These are phyloP conservation scores for Phaseolus lunatus DNA, from an alignment of 306 rosid species.

Conservation along the genomic window DNA sequence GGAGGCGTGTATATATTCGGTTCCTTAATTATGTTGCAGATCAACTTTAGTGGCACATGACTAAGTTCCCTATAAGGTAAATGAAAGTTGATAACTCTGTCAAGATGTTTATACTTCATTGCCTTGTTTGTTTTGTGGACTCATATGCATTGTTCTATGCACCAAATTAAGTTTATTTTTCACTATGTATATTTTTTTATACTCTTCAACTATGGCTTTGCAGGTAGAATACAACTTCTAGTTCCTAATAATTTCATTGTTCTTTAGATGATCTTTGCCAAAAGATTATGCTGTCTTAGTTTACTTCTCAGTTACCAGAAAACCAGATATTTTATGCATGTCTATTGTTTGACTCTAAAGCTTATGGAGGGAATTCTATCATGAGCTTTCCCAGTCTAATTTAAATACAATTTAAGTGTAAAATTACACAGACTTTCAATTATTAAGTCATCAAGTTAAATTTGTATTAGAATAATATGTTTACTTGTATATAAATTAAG, in stretches of 20 bases:
- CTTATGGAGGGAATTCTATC: not conserved
- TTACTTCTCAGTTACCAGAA: not conserved
- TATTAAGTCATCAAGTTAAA: not conserved
- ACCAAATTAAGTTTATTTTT: not conserved
- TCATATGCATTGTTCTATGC: not conserved
- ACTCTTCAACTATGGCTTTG: not conserved
- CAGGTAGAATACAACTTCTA: not conserved
- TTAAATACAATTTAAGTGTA: not conserved
- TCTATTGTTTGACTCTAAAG: not conserved
- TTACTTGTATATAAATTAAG: not conserved
- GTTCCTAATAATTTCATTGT: not conserved
- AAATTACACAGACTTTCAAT: not conserved
- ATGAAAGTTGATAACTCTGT: not conserved
- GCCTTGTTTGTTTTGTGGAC: too few species aligned
- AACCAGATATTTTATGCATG: not conserved
- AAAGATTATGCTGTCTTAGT: too few species aligned
- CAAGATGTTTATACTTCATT: not conserved
- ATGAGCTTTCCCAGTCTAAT: not conserved
- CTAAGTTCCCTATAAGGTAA: not conserved
- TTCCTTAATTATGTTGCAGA: slow-evolving; percentile 12
- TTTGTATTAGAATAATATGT: not conserved
- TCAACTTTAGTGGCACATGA: not conserved
- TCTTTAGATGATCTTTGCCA: not conserved
- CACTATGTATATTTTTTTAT: not conserved
- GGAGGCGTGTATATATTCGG: slow-evolving; percentile 37